A percentile compares a stretch with the other conserved stretches of the same genome.
phyloP scores from a whole-genome alignment of 2,329 filamentous ascomycete species.

The Sclerotinia sclerotiorum region DNA sequence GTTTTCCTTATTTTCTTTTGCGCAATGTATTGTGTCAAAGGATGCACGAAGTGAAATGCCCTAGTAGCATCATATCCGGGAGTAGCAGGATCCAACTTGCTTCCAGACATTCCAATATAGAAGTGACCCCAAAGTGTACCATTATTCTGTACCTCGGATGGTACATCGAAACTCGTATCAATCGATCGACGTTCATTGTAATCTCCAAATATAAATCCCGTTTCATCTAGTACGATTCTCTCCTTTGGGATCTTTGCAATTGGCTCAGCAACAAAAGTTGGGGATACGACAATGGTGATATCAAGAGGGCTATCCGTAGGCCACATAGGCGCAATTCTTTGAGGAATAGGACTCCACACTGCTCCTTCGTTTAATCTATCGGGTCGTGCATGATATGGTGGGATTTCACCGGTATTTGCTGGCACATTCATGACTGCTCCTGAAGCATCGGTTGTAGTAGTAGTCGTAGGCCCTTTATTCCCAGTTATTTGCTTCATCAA shows the following conservation, averaged over 20 bases:
- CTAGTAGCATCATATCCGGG: slow-evolving; percentile 70
- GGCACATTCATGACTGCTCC: slow-evolving; percentile 56
- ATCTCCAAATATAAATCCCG: slow-evolving; percentile 75
- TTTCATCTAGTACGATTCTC: slow-evolving; percentile 75
- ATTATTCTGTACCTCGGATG: slow-evolving; percentile 80
- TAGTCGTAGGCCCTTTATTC: slow-evolving; percentile 45
- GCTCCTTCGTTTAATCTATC: slow-evolving; percentile 59
- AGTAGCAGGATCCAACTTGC: slow-evolving; percentile 71
- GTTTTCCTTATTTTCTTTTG: slow-evolving; percentile 91
- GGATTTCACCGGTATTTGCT: slow-evolving; percentile 56
- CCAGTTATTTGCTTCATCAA: slow-evolving; percentile 54
- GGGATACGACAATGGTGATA: slow-evolving; percentile 80
- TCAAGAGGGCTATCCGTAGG: slow-evolving; percentile 75
- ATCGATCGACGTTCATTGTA: slow-evolving; percentile 75
- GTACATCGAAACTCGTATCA: slow-evolving; percentile 75
- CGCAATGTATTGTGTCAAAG: slow-evolving; percentile 83
- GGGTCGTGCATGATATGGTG: slow-evolving; percentile 66
- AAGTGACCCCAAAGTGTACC: slow-evolving; percentile 95
- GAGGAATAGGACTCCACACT: slow-evolving; percentile 63
- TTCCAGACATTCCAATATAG: slow-evolving; percentile 76
- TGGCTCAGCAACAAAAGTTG: slow-evolving; percentile 66
- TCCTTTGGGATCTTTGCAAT: slow-evolving; percentile 65
- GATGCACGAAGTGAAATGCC: slow-evolving; percentile 81
- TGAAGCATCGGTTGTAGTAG: slow-evolving; percentile 51
- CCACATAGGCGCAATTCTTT: slow-evolving; percentile 84